Percentiles rank a stretch among this genome's conserved stretches.
Conservation (phyloP, 805 yeast species). For the Sugiyamaella floridensis region DNA sequence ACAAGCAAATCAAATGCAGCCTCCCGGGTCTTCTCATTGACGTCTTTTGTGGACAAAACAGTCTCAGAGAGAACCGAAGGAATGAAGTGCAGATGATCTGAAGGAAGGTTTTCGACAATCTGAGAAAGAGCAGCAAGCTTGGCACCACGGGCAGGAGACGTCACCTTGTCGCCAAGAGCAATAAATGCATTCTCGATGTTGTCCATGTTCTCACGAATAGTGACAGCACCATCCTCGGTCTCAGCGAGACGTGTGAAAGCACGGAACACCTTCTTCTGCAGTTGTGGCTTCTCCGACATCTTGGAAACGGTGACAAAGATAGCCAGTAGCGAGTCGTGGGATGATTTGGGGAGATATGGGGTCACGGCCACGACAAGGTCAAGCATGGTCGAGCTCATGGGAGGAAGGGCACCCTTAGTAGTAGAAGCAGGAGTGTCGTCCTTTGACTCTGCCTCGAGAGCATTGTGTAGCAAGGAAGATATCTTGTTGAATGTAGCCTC, state of each 20-base stretch:
- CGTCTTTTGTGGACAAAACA: conserved; percentile 83
- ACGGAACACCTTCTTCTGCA: conserved; percentile 87
- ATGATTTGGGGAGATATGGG: conserved; percentile 65
- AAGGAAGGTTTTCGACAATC: conserved; percentile 57
- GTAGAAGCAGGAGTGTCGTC: conserved; percentile 26
- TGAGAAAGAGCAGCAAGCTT: conserved; percentile 63
- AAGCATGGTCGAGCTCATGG: conserved; percentile 76
- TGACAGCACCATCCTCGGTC: conserved; percentile 52
- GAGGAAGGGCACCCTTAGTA: conserved; percentile 35
- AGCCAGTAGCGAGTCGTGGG: conserved; percentile 68
- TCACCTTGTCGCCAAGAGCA: conserved; percentile 38
- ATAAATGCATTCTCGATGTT: conserved; percentile 57
- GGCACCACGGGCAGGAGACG: conserved; percentile 72
- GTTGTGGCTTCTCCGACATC: conserved; percentile 47
- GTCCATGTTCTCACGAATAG: conserved; percentile 45
- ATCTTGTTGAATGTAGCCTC: conserved; percentile 77
- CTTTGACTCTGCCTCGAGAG: conserved; percentile 53
- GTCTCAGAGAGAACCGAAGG: conserved; percentile 82
- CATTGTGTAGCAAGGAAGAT: conserved; percentile 66
- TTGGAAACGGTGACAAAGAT: conserved; percentile 66
- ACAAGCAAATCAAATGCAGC: conserved; percentile 69
- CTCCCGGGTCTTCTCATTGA: conserved; percentile 85
- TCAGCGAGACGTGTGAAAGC: conserved; percentile 59
- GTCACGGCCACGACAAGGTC: conserved; percentile 85
- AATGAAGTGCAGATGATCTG: conserved; percentile 61